Evolutionary conservation across 352 stramenopile species (phyloP).

Genomic region (Aphanomyces euteiches): DNA sequence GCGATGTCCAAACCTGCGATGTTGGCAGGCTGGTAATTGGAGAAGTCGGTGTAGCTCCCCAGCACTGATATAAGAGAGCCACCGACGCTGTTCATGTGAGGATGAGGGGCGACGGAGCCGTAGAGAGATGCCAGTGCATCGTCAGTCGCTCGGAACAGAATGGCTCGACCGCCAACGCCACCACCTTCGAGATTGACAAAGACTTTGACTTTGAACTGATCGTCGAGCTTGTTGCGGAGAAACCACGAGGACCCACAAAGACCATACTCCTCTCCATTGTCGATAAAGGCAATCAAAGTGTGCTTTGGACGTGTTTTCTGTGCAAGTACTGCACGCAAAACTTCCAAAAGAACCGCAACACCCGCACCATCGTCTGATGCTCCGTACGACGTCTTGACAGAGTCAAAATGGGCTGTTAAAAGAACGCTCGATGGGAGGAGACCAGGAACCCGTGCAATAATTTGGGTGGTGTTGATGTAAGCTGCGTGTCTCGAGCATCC

Average conservation of each 20-base stretch:
- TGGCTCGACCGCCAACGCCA: slow-evolving; percentile 13
- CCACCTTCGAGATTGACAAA: slow-evolving; percentile 21
- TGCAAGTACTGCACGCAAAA: not conserved
- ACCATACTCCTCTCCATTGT: slow-evolving; percentile 23
- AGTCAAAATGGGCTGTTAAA: slow-evolving; percentile 21
- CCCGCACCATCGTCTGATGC: slow-evolving; percentile 8
- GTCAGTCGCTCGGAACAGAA: slow-evolving; percentile 21
- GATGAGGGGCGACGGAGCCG: not conserved
- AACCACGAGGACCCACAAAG: slow-evolving; percentile 14
- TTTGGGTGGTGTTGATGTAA: slow-evolving; percentile 8
- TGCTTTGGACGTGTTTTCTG: not conserved
- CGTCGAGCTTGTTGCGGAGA: not conserved
- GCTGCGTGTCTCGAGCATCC: not conserved
- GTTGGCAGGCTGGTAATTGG: not conserved
- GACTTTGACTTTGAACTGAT: not conserved
- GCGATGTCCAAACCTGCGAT: slow-evolving; percentile 15
- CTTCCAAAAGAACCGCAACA: slow-evolving; percentile 2
- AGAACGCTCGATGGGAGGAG: not conserved
- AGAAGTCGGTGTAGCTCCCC: not conserved
- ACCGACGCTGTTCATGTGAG: slow-evolving; percentile 22
- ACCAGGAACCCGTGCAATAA: slow-evolving; percentile 11
- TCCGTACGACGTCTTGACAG: not conserved
- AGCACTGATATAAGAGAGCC: slow-evolving; percentile 7
- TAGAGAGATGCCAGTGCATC: slow-evolving; percentile 11
- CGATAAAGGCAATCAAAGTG: slow-evolving; percentile 3